phyloP scores from a whole-genome alignment of 208 protist species.

The Leishmania tropica region DNA sequence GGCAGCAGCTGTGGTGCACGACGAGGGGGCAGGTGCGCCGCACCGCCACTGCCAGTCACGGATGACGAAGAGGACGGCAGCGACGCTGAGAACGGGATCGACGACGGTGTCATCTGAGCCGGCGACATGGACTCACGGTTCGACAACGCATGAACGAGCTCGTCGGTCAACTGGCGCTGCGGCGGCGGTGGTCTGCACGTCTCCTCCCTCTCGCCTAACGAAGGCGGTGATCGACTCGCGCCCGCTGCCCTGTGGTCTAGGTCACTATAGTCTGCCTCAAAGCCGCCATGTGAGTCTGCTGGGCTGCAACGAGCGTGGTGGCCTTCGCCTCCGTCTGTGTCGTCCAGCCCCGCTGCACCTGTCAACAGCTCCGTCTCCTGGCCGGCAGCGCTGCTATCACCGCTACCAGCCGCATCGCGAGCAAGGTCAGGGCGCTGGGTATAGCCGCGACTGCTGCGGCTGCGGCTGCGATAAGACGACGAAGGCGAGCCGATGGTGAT shows the following conservation, averaged over 20 bases:
- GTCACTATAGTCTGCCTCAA: background rate
- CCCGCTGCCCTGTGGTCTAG: background rate
- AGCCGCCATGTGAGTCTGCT: background rate
- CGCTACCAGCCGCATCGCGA: background rate
- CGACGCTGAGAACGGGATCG: slow-evolving; percentile 9
- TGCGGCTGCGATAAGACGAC: slow-evolving; percentile 24
- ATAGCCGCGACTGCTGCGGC: slow-evolving; percentile 1
- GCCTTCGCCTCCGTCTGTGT: background rate
- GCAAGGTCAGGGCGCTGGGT: background rate
- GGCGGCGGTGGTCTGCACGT: background rate
- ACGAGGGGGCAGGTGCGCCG: background rate
- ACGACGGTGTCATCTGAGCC: slow-evolving; percentile 7
- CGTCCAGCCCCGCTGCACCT: background rate
- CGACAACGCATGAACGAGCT: background rate
- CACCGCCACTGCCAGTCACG: slow-evolving; percentile 10
- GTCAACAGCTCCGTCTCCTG: background rate
- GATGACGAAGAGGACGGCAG: slow-evolving; percentile 5
- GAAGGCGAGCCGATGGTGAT: slow-evolving; percentile 27
- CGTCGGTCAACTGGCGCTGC: slow-evolving; percentile 1
- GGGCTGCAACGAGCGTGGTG: background rate
- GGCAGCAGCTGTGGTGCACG: background rate
- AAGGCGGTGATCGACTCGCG: background rate
- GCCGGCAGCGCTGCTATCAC: background rate
- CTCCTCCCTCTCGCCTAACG: background rate
- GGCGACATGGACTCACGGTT: slow-evolving; percentile 17